Percentiles rank a stretch among this genome's conserved stretches.
phyloP scores from a whole-genome alignment of 1,284 basidiomycete species.

The Inonotus hispidus region DNA sequence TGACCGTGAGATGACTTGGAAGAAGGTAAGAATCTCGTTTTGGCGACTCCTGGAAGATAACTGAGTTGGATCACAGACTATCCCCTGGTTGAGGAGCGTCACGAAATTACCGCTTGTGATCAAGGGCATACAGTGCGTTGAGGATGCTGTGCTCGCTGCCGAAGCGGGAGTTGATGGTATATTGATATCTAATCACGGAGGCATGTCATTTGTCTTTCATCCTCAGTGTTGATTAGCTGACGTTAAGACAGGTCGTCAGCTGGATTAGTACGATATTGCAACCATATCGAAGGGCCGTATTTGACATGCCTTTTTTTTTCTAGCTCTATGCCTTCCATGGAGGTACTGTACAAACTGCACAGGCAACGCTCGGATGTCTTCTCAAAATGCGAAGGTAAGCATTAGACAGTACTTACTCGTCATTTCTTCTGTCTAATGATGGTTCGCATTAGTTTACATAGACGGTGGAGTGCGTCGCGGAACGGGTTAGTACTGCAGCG shows the following conservation, averaged over 20 bases:
- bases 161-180: slow-evolving; percentile 88
- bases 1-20: slow-evolving; percentile 71
- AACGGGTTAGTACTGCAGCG: slow-evolving; percentile 48
- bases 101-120: slow-evolving; percentile 80
- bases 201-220: slow-evolving; percentile 37
- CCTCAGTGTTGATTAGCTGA: slow-evolving; percentile 24
- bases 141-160: slow-evolving; percentile 82
- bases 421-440: not conserved
- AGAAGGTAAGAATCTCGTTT: slow-evolving; percentile 38
- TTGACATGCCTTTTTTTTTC: not conserved
- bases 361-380: slow-evolving; percentile 72
- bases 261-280: slow-evolving; percentile 58
- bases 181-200: slow-evolving; percentile 88
- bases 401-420: not conserved
- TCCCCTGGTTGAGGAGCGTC: slow-evolving; percentile 71
- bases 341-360: slow-evolving; percentile 71
- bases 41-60: not conserved
- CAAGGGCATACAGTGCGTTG: slow-evolving; percentile 78
- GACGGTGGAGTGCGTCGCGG: slow-evolving; percentile 87
- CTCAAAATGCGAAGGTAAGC: slow-evolving; percentile 56
- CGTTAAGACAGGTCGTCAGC: slow-evolving; percentile 57
- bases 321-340: slow-evolving; percentile 66
- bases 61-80: slow-evolving; percentile 41
- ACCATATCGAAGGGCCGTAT: not conserved
- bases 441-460: slow-evolving; percentile 61